A percentile compares a stretch with the other conserved stretches of the same genome.
Evolutionary conservation across 768 basidiomycete genomes (phyloP).

Genomic region (Termitomyces sp.): DNA sequence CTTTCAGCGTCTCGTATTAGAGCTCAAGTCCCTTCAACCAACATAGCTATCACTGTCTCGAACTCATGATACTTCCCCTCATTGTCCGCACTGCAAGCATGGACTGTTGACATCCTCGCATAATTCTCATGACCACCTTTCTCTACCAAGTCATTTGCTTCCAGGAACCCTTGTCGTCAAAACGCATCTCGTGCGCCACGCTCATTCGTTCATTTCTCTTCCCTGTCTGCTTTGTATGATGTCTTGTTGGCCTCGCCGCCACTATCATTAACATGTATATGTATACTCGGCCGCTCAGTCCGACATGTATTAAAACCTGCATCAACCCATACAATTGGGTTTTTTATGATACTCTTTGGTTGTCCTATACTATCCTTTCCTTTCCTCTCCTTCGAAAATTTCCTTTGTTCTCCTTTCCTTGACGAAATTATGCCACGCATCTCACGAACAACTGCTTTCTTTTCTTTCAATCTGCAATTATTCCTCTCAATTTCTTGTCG

Average conservation of each 20-base stretch:
- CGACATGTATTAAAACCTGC: conserved; percentile 14
- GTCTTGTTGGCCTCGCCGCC: not conserved
- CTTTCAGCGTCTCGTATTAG: conserved; percentile 55
- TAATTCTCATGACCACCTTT: conserved; percentile 5
- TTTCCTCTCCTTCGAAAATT: not conserved
- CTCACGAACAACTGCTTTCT: not conserved
- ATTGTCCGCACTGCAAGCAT: conserved; percentile 7
- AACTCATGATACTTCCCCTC: not conserved
- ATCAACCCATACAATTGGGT: conserved; percentile 6
- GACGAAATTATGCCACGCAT: conserved; percentile 5
- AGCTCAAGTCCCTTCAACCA: conserved; percentile 46
- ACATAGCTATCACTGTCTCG: not conserved
- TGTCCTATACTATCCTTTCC: conserved; percentile 4
- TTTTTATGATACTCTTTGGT: not conserved
- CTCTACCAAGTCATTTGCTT: conserved; percentile 3
- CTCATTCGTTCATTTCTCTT: conserved; percentile 2
- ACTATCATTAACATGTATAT: conserved; percentile 10
- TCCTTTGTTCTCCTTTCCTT: not conserved
- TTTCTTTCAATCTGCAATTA: not conserved
- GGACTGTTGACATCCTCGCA: conserved; percentile 5
- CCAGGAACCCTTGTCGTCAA: conserved; percentile 4
- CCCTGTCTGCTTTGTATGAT: not conserved
- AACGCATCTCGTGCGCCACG: conserved; percentile 1
- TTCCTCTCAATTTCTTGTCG: not conserved
- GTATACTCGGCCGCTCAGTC: conserved; percentile 5